Conservation (phyloP, 2,329 filamentous ascomycete genomes). For the Pseudocercospora fijiensis region DNA sequence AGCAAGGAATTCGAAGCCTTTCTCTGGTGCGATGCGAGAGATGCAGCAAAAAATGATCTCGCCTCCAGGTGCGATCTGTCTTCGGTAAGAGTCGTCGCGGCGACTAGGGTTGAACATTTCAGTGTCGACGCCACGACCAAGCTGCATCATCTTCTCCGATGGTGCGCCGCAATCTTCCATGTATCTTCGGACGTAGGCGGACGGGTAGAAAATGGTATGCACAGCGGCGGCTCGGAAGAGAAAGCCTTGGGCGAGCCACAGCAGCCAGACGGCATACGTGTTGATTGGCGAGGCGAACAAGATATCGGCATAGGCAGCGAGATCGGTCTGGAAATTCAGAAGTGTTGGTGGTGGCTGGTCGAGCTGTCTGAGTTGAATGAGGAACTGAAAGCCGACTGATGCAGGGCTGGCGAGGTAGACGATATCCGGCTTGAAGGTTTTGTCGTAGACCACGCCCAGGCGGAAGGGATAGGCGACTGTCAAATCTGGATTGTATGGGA, state of each 20-base stretch:
- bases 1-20: conserved; percentile 68
- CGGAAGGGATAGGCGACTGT: conserved; percentile 69
- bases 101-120: conserved; percentile 58
- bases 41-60: conserved; percentile 67
- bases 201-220: conserved; percentile 68
- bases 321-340: conserved; percentile 70
- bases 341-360: conserved; percentile 57
- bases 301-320: conserved; percentile 67
- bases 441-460: conserved; percentile 59
- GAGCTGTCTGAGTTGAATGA: conserved; percentile 66
- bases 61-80: conserved; percentile 58
- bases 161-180: conserved; percentile 59
- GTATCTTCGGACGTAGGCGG: conserved; percentile 61
- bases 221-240: conserved; percentile 63
- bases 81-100: conserved; percentile 54
- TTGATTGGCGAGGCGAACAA: conserved; percentile 65
- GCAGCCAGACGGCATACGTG: conserved; percentile 60
- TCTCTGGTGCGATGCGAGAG: conserved; percentile 66
- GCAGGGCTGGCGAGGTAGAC: conserved; percentile 70
- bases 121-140: conserved; percentile 66
- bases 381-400: conserved; percentile 67
- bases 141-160: conserved; percentile 56
- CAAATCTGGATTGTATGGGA: conserved; percentile 70
- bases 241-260: conserved; percentile 64
- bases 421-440: conserved; percentile 65